Base-by-base conservation (phyloP, 768 basidiomycete species). In the Psilocybe cyanescens region DNA sequence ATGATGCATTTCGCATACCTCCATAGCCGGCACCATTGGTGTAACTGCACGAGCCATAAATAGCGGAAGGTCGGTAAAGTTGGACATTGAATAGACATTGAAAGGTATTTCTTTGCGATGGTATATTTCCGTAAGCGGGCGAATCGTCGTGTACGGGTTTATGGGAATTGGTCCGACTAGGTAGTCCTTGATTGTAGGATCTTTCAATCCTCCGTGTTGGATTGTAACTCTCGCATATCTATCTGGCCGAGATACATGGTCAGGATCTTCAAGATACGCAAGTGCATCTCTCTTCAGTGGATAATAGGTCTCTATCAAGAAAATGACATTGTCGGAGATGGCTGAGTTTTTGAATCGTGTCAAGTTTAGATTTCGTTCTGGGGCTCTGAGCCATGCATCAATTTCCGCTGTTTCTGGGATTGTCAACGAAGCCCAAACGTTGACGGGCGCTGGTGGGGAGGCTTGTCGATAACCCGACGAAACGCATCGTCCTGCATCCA, bases 151-250 rank as follows among this genome's bases (percentile, higher is more conserved):
- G 14, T 70, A 55, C 4, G 62, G 50, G 33, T 76, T 69, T 17
- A 85, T 66, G 4, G 86, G 86, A 8, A 88, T 74, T 1, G 87
- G 87, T 0, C 87, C 87, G 16, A 88, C 79, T 7, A 86, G 72
- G 65, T 86, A 86, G 65, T 87, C 84, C 58, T 72, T 76, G 37
- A 86, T 78, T n/a, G 72, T 66, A 8, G 84, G 83, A 9, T 70
- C 73, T 4, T 63, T 61, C 11, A 65, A 68, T 9, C 76, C 75
- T 28, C 83, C 85, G 67, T 84, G 80, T 62, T 84, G 80, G 51
- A 88, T 73, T 29, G 78, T 78, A n/a, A 82, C 83, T 54, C 79
- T 75, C 4, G 86, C 83, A 62, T 76, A 81, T 37, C 75, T 71
- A 35, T 72, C 64, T 0, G 83, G 84, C 1, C 71, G 66, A 7